Base-by-base conservation (phyloP, 495 filamentous ascomycete species). In the Melanomma pulvis-pyrius region DNA sequence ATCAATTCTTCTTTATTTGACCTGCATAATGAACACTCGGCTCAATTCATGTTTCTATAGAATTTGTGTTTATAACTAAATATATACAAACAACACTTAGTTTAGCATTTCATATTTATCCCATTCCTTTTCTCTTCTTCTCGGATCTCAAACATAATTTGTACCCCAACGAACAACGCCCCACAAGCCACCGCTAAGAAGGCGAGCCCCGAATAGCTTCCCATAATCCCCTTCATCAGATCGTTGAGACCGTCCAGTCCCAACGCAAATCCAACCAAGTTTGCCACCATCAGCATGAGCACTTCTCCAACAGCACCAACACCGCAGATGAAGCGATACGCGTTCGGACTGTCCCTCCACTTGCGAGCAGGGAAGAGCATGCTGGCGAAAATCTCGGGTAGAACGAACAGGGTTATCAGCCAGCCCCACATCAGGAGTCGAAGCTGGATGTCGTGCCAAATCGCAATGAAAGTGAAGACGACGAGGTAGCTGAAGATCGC, bases 371-470 rank as follows among this genome's bases (percentile, higher is more conserved):
- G 91, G 78, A 98, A 96, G 1, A 91, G 30, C 44, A 85, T 78
- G 0, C 81, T 77, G 8, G 86, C 92, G 15, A 91, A 75, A 50
- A 93, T 81, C 75, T 98, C 96, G 0, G 94, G 94, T 25, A 97
- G 74, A 73, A 99, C 88, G 78, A 99, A 99, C 12, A 97, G 77
- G 3, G 93, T 91, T 47, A 98, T 84, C 53, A 99, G 80, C 94
- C 94, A 99, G 15, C 94, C 92, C 94, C 94, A 99, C 73, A 94
- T 88, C 15, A 99, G 84, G 25, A 99, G 83, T 48, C 88, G 86
- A n/a, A 97, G 84, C 72, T 93, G 87, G 74, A 99, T 96, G 71
- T 99, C 94, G 76, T 99, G 94, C 94, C 94, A 99, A 41, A 99
- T 80, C 6, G 96, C 94, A 29, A 99, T 94, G 67, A 99, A 99